Evolutionary conservation across 2,329 filamentous ascomycete genomes (phyloP).

Genomic region (Cadophora sp.): DNA sequence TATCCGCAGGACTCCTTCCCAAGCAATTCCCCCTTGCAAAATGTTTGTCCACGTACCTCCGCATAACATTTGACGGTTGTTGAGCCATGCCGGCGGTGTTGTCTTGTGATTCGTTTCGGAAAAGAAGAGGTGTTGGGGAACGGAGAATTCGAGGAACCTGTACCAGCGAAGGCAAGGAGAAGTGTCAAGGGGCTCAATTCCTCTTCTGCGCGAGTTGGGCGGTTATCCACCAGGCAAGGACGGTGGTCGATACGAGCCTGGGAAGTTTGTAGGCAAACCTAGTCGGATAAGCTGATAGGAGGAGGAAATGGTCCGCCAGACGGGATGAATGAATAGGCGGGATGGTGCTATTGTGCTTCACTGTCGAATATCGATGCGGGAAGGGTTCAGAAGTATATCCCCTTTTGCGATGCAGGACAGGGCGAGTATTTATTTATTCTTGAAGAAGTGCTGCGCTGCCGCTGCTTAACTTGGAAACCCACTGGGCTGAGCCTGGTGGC

Average conservation of each 20-base stretch:
- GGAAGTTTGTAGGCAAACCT: slow-evolving; percentile 28
- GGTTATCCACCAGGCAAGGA: slow-evolving; percentile 23
- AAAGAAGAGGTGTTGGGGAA: slow-evolving; percentile 15
- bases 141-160: slow-evolving; percentile 29
- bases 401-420: slow-evolving; percentile 16
- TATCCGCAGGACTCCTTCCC: neutral
- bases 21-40: neutral
- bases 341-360: neutral
- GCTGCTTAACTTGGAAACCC: slow-evolving; percentile 21
- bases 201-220: slow-evolving; percentile 6
- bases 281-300: slow-evolving; percentile 33
- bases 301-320: slow-evolving; percentile 2
- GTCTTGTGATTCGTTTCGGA: slow-evolving; percentile 21
- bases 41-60: slow-evolving; percentile 45
- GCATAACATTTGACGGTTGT: slow-evolving; percentile 51
- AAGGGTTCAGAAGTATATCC: neutral
- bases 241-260: slow-evolving; percentile 37
- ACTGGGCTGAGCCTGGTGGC: slow-evolving; percentile 34
- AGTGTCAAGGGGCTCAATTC: slow-evolving; percentile 19
- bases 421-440: slow-evolving; percentile 23
- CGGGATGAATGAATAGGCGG: neutral
- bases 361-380: neutral
- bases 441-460: slow-evolving; percentile 12
- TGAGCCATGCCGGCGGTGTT: slow-evolving; percentile 41
- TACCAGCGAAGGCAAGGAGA: slow-evolving; percentile 35